Conservation (phyloP, 495 filamentous ascomycete species). For the Tuber aestivum region DNA sequence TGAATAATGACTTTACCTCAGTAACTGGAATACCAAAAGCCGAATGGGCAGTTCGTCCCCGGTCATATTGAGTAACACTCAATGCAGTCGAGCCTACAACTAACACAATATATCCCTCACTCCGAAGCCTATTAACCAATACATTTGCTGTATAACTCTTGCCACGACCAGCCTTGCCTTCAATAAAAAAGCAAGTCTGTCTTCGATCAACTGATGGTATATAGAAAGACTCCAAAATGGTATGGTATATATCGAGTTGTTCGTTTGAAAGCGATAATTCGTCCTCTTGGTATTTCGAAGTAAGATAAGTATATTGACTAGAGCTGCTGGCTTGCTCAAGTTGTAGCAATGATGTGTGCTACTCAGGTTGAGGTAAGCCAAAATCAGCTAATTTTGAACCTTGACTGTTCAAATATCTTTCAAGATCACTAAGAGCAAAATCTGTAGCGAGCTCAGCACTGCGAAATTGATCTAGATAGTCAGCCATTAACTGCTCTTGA, state of each 20-base stretch:
- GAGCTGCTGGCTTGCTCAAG: slow-evolving; percentile 10
- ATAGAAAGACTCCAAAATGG: neutral
- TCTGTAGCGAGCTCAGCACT: neutral
- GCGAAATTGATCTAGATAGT: slow-evolving; percentile 11
- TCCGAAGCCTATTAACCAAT: slow-evolving; percentile 10
- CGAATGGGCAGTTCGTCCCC: slow-evolving; percentile 18
- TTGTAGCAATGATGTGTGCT: neutral
- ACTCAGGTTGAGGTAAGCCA: slow-evolving; percentile 8
- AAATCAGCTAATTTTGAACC: slow-evolving; percentile 9
- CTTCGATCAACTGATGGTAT: neutral
- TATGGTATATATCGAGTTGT: slow-evolving; percentile 6
- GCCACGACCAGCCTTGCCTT: slow-evolving; percentile 16
- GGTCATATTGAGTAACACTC: slow-evolving; percentile 23
- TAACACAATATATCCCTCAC: slow-evolving; percentile 16
- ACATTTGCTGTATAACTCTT: slow-evolving; percentile 18
- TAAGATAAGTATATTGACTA: neutral
- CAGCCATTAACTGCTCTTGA: slow-evolving; percentile 8
- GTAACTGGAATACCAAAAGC: slow-evolving; percentile 24
- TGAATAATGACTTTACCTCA: slow-evolving; percentile 8
- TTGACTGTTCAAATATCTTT: neutral
- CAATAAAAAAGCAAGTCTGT: slow-evolving; percentile 17
- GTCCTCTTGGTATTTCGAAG: neutral
- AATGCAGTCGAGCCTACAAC: slow-evolving; percentile 20
- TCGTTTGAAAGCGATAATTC: neutral
- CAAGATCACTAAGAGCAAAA: neutral